Base-by-base conservation (phyloP, 257 asterid genomes). In the Osmanthus fragrans region DNA sequence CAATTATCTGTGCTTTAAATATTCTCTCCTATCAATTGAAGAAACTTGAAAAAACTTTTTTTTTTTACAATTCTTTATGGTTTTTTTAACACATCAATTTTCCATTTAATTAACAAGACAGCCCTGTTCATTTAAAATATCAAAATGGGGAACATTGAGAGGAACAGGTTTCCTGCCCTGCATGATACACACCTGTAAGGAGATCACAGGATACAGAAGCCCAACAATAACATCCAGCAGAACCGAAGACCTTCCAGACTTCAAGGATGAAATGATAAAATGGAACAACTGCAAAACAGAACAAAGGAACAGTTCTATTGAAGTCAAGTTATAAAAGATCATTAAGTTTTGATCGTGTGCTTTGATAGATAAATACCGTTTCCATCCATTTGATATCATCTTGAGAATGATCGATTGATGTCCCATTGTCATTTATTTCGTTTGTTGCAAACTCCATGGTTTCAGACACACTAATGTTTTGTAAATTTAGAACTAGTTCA, bases 351-450 rank as follows among this genome's bases (percentile, higher is more conserved):
- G 33, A 29, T 16, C 65, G 80, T 40, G 45, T 69, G 51, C 73
- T 79, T 79, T 72, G 67, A 56, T 58, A 86, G 78, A 77, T 21
- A 33, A 76, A 71, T 96, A 96, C 98, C 97, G 99, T 93, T 86
- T 96, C 99, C 98, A 96, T 93, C 99, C 99, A 96, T 89, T 92
- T 93, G 85, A 92, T 85, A 76, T 89, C 95, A 75, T 93, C 97
- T 76, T 89, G 87, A 81, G 92, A 86, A 82, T 87, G 85, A 58
- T 85, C 96, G 72, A 73, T 84, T 74, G 91, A 87, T 76, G 72
- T 60, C 77, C 91, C 93, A 78, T 83, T 85, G 51, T 92, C 92
- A 25, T 77, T 71, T 73, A 75, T 74, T 77, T 77, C 77, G 47
- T 85, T 87, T 9, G 84, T 71, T 76, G 87, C 70, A 72, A 83